Conservation (phyloP, 176 grass and related monocot species). For the Aegilops umbellulata region DNA sequence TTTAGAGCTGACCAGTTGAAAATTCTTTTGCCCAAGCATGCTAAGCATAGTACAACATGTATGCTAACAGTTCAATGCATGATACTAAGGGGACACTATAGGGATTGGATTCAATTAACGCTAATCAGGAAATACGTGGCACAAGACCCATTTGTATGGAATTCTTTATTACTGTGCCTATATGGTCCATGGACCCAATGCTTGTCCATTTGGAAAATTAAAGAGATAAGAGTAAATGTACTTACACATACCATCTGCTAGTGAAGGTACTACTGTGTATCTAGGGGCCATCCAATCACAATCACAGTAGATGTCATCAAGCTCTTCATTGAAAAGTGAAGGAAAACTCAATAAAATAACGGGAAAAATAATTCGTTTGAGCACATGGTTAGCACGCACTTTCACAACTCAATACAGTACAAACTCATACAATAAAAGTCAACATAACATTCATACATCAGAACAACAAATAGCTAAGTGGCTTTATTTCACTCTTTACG, state of each 20-base stretch:
- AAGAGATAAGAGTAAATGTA: background rate
- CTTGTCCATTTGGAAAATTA: background rate
- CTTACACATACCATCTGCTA: conserved; percentile 27
- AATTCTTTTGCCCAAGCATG: background rate
- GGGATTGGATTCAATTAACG: background rate
- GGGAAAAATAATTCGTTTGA: no score
- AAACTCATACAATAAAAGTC: no score
- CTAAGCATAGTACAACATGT: no score
- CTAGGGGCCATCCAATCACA: conserved; percentile 49
- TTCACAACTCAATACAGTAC: no score
- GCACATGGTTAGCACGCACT: no score
- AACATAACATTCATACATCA: no score
- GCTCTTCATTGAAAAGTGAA: conserved; percentile 25
- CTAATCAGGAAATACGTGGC: background rate
- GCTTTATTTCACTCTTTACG: no score
- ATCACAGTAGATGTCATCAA: conserved; percentile 40
- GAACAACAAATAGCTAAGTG: no score
- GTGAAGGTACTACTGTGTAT: conserved; percentile 44
- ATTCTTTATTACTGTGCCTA: background rate
- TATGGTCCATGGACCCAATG: conserved; percentile 6
- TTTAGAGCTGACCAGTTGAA: background rate
- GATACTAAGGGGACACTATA: background rate
- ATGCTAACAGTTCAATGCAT: no score
- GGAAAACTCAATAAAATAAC: no score
- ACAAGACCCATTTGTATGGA: background rate